Evolutionary conservation across 768 basidiomycete species (phyloP).

Genomic region (Suillus paluster): DNA sequence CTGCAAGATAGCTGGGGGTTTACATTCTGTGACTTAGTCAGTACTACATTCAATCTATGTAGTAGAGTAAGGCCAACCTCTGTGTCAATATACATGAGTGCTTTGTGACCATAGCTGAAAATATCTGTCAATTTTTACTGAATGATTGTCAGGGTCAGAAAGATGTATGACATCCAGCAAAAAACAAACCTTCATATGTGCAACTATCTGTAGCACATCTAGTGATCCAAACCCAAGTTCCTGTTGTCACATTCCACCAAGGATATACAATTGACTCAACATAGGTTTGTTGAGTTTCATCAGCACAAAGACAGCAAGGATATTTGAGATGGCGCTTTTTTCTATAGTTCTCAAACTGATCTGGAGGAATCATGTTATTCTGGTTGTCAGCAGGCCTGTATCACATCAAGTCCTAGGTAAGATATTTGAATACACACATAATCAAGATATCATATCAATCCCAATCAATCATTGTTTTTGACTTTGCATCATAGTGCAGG

Average conservation of each 20-base stretch:
- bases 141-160: not conserved
- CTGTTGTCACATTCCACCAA: not conserved
- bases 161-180: not conserved
- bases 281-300: not conserved
- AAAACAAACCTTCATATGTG: not conserved
- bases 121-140: not conserved
- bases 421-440: not conserved
- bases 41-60: no score
- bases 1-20: not conserved
- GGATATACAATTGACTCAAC: not conserved
- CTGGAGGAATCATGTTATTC: not conserved
- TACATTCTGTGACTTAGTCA: no score
- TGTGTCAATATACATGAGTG: not conserved
- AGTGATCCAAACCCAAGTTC: not conserved
- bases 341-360: not conserved
- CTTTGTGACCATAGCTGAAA: not conserved
- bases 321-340: not conserved
- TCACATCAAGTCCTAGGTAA: not conserved
- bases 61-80: not conserved
- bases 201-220: not conserved
- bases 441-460: not conserved
- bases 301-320: not conserved
- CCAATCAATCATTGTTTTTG: not conserved
- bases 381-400: not conserved
- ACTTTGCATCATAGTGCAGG: not conserved